Conservation (phyloP, 768 basidiomycete genomes). For the Leccinum subtestaceum region DNA sequence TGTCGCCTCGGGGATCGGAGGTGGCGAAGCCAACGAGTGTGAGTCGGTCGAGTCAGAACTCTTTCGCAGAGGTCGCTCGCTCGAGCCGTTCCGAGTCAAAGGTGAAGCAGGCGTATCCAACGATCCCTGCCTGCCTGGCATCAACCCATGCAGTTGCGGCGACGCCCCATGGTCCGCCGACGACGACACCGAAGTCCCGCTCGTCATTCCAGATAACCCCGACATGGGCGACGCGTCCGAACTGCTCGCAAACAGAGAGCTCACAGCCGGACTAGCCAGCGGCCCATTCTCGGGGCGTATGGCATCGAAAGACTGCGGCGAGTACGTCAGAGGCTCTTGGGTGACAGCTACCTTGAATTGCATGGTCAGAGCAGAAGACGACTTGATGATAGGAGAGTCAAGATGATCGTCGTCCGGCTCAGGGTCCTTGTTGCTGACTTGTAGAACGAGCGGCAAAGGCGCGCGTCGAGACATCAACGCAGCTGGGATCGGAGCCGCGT, state of each 20-base stretch:
- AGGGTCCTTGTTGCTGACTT: conserved; percentile 1
- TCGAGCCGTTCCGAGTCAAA: conserved; percentile 13
- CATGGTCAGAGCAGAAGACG: conserved; percentile 39
- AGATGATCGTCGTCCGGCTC: background rate
- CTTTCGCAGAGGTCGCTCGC: conserved; percentile 17
- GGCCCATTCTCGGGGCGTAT: conserved; percentile 1
- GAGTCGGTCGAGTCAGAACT: conserved; percentile 32
- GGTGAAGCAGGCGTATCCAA: conserved; percentile 11
- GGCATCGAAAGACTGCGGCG: conserved; percentile 4
- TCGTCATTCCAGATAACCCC: background rate
- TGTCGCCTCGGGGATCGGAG: conserved; percentile 37
- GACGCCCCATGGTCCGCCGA: conserved; percentile 12
- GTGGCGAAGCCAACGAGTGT: conserved; percentile 40
- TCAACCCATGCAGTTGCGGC: conserved; percentile 14
- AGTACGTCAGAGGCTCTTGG: conserved; percentile 8
- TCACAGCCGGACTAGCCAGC: conserved; percentile 10
- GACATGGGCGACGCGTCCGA: conserved; percentile 13
- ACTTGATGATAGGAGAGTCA: conserved; percentile 10
- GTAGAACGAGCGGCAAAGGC: conserved; percentile 20
- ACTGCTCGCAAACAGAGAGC: conserved; percentile 10
- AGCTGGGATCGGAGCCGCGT: conserved; percentile 15
- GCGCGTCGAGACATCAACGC: conserved; percentile 20
- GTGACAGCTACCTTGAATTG: conserved; percentile 27
- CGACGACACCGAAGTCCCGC: conserved; percentile 16
- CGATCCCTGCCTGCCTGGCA: conserved; percentile 15